phyloP scores from a whole-genome alignment of 2,329 filamentous ascomycete species.

The Trichoderma sp. region DNA sequence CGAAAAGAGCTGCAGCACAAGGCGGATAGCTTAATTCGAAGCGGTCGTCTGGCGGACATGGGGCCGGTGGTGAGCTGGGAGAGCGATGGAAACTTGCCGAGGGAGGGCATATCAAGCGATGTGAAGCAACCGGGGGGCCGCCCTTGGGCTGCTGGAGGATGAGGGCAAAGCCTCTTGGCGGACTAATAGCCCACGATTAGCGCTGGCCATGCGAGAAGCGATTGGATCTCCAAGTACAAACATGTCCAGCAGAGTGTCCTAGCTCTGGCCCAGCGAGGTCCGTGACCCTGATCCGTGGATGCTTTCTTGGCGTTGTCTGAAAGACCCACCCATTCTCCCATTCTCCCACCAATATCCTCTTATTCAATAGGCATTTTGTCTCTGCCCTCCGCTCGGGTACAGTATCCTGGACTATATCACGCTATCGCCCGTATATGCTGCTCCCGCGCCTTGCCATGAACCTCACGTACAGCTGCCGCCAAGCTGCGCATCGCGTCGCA shows the following conservation, averaged over 20 bases:
- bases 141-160: not conserved
- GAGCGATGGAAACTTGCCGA: slow-evolving; percentile 2
- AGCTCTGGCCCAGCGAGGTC: not conserved
- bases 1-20: not conserved
- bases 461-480: not conserved
- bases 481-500: not conserved
- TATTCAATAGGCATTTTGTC: not conserved
- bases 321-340: slow-evolving; percentile 5
- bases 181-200: slow-evolving; percentile 5
- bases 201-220: not conserved
- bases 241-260: not conserved
- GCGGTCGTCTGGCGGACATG: not conserved
- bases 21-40: not conserved
- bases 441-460: not conserved
- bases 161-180: slow-evolving; percentile 10
- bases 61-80: not conserved
- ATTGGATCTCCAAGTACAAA: slow-evolving; percentile 11
- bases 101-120: slow-evolving; percentile 4
- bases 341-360: not conserved
- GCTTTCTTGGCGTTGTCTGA: not conserved
- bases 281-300: not conserved
- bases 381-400: not conserved
- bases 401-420: not conserved
- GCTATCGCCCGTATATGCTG: not conserved
- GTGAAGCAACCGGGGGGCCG: not conserved